Base-by-base conservation (phyloP, 441 rosid species). In the Aleurites moluccanus region DNA sequence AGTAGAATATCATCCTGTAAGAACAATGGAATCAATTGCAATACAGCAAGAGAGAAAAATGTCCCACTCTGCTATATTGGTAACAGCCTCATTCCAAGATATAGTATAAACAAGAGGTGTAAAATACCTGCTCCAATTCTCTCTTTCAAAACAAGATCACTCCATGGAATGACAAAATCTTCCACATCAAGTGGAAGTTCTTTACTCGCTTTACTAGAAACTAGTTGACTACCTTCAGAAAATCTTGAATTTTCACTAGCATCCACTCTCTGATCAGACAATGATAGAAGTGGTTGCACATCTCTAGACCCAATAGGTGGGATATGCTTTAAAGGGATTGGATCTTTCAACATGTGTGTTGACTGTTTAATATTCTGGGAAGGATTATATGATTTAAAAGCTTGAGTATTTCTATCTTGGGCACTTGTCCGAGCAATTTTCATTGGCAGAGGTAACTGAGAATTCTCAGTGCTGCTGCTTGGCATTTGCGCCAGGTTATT, bases 111-210 rank as follows among this genome's bases (percentile, higher is more conserved):
- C 20, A 21, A 30, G 59, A 70, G n/a, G 57, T 45, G 64, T 7
- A 52, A 44, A 59, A 42, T 89, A 96, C 99, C 99, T 89, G 98
- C 88, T 90, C 99, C 99, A 77, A 96, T 96, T 84, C 85, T 88
- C 89, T 94, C 98, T 83, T 87, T 92, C 72, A 96, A 69, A 76
- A 83, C 85, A 80, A 96, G 98, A 86, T 96, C 98, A 83, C 80
- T 83, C 98, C 98, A 96, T 20, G 97, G 90, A 77, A 96, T 94
- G 65, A 85, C 88, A 85, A 94, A 87, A 84, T 90, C 98, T 73
- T 94, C 98, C 77, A 87, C 86, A 78, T 91, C 97, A 83, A 90
- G 82, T 59, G 88, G 68, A 76, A 90, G 75, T 11, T 88, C 96
- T 81, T 84, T 83, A 69, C 82, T 87, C 73, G 85, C 73, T 66